phyloP scores from a whole-genome alignment of 2,329 filamentous ascomycete genomes.

The Massarina eburnea region DNA sequence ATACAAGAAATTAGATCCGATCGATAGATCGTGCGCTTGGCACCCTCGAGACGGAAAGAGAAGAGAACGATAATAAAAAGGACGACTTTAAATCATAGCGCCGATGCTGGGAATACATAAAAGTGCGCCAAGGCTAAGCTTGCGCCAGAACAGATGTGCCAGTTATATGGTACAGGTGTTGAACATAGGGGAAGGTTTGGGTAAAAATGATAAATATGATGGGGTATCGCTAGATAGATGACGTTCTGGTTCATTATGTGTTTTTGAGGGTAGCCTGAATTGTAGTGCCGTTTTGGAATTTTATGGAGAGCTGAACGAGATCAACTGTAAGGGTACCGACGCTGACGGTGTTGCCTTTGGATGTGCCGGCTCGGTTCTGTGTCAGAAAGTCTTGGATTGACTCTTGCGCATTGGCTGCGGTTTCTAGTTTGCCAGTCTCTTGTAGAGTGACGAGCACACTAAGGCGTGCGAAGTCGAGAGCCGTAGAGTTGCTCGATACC shows the following conservation, averaged over 20 bases:
- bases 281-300: slow-evolving; percentile 37
- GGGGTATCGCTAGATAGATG: not conserved
- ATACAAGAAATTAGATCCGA: slow-evolving; percentile 30
- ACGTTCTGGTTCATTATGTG: slow-evolving; percentile 1
- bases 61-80: slow-evolving; percentile 1
- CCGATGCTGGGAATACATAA: slow-evolving; percentile 8
- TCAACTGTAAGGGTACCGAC: slow-evolving; percentile 35
- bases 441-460: slow-evolving; percentile 51
- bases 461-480: slow-evolving; percentile 50
- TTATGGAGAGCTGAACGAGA: slow-evolving; percentile 32
- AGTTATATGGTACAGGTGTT: slow-evolving; percentile 11
- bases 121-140: slow-evolving; percentile 13
- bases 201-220: not conserved
- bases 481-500: slow-evolving; percentile 38
- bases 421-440: slow-evolving; percentile 41
- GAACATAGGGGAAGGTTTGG: slow-evolving; percentile 4
- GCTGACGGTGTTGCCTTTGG: slow-evolving; percentile 26
- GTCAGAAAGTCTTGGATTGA: slow-evolving; percentile 43
- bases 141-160: slow-evolving; percentile 2
- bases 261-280: slow-evolving; percentile 19
- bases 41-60: slow-evolving; percentile 27
- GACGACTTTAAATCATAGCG: slow-evolving; percentile 4
- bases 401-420: slow-evolving; percentile 48
- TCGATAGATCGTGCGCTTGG: slow-evolving; percentile 17
- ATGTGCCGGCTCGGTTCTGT: slow-evolving; percentile 30